Evolutionary conservation across 768 basidiomycete genomes (phyloP), one percentile per base, ranked within the genome.

Genomic region (Phanerochaete sordida): DNA sequence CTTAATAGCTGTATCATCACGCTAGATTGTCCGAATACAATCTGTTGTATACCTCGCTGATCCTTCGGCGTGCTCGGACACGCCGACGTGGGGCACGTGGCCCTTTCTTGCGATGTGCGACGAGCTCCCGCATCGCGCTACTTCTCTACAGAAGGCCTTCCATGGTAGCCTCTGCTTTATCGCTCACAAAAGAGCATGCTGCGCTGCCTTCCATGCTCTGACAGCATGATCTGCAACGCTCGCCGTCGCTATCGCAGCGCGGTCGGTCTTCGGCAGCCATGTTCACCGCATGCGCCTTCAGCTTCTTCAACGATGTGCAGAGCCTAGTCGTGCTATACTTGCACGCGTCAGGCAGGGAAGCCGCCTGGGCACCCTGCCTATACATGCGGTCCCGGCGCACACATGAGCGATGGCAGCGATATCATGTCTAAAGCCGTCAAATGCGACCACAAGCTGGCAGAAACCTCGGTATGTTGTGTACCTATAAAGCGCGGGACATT

Each of bases 1-100:
- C 27, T 33, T 62, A 62, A 58, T 62, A 58, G 49, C 44, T 62
- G 51, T 62, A 57, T 62, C 33, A 58, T n/a, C 57, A 58, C 35
- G 7, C 24, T 49, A 58, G 57, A 58, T 58, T 60, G 57, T 58
- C 49, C 3, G 53, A 60, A 51, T 56, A 28, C 52, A 45, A 50
- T 52, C 58, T 59, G 45, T 47, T 53, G 35, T 59, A 59, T 59
- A 59, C 58, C 57, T 39, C 31, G 58, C 23, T 59, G 48, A 35
- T 21, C 27, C 35, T 46, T 52, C 49, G 50, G 47, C 28, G 12
- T 24, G 24, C 24, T 39, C 56, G 56, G 39, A 24, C 21, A 33
- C 26, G 53, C 39, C 39, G 4, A 43, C 4, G 7, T 19, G 21
- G 33, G 24, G 21, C 53, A 43, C 53, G 53, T 54, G 53, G 56